Evolutionary conservation across 176 grass and related monocot genomes (phyloP), one percentile per base, ranked within the genome.

Genomic region (Oryza officinalis): DNA sequence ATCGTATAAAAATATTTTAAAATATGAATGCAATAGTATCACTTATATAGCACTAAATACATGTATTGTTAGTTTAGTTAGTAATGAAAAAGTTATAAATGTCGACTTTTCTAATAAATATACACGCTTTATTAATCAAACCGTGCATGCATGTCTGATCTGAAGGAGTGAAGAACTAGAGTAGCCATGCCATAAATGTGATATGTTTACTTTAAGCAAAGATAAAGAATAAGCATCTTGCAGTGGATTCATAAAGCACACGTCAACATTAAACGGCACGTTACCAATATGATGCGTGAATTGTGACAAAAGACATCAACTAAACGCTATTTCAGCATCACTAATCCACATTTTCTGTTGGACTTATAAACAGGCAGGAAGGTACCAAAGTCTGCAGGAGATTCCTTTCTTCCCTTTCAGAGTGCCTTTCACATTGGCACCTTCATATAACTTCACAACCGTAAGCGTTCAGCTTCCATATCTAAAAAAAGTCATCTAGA

Each of bases 341-440:
- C 31, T 61, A 74, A 69, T 17, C 68, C 31, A 33, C 30, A 65
- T 64, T 6, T 72, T 7, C 22, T 74, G 52, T 43, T 72, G 20
- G 28, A 59, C 43, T 54, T 72, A 41, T 85, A 2, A 15, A 72
- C 25, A 98, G 96, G 77, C 76, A 45, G 96, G 93, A 72, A 86
- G 89, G 82, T 98, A 98, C 83, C 91, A 82, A 74, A 93, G 87
- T 69, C 96, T 87, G 72, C 85, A 90, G 86, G 93, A 98, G 78
- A 88, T 98, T 68, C 91, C 93, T 25, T 98, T 95, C 85, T 95
- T 95, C 85, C 87, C 83, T 63, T 72, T 72, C 75, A 73, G 84
- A 69, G 83, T 83, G 54, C 84, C 84, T 57, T 90, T 83, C 84
- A 31, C 69, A 26, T 14, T 90, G 74, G 84, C 80, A 28, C 84